Base-by-base conservation (phyloP, 2,329 filamentous ascomycete genomes). In the Pestalotiopsis sp. region DNA sequence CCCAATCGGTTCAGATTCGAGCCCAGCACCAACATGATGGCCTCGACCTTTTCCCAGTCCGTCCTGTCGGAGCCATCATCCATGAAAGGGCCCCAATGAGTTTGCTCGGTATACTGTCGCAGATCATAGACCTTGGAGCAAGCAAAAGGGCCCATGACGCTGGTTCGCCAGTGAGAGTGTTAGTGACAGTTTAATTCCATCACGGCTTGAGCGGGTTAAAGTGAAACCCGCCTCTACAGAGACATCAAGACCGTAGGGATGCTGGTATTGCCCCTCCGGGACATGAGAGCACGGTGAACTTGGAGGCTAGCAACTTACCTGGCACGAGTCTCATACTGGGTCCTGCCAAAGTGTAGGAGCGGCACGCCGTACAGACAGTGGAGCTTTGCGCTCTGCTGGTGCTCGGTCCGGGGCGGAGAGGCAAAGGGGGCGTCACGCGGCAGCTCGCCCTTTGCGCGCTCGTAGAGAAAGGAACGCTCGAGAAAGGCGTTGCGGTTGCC, bases 31-130 rank as follows among this genome's bases (percentile, higher is more conserved):
- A 94, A 82, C 84, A 94, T 88, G 67, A 94, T 87, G 9, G 91
- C 90, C 78, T 95, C 92, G 12, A 94, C 81, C 80, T 92, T 93
- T 78, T 95, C 92, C 93, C 93, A 95, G 78, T 95, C 92, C 0
- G 93, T 90, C 4, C 80, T 78, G 66, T 83, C 85, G 2, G 83
- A 85, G 1, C 86, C 88, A 74, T 94, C 92, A 64, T 87, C 82
- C 74, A 86, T 81, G 74, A 93, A 95, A 0, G 93, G 93, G 0
- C 93, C 93, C 92, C 92, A 95, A 45, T 84, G 77, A 1, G 86
- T 91, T 31, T 79, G 77, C 2, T 81, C 77, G 0, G 87, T 91
- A 78, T 93, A 93, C 72, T 91, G 85, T 1, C 92, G 84, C 62
- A 95, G 79, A 75, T 95, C 92, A 72, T 95, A 95, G 3, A 95